These are phyloP conservation scores for Diaporthe vaccinii DNA, from an alignment of 2,329 filamentous ascomycete species.

Conservation along the genomic window DNA sequence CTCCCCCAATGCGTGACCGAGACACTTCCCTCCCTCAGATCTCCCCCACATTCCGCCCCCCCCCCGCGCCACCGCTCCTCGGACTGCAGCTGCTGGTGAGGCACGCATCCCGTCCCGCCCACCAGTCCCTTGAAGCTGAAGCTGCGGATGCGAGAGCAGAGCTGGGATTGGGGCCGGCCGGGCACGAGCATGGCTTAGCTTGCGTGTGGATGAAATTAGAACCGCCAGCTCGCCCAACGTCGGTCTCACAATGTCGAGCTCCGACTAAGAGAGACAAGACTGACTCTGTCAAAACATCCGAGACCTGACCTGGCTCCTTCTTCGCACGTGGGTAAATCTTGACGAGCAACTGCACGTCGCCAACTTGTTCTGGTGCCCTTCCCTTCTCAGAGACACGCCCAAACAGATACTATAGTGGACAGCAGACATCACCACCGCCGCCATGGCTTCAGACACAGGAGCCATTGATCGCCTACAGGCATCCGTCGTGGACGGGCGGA, in stretches of 20 bases:
- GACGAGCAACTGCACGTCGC: background rate
- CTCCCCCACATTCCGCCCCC: constrained; percentile 33
- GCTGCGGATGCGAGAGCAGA: background rate
- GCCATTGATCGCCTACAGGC: constrained; percentile 49
- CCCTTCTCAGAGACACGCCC: background rate
- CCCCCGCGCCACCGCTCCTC: constrained; percentile 16
- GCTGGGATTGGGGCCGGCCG: constrained; percentile 7
- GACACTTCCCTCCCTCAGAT: background rate
- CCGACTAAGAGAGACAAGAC: background rate
- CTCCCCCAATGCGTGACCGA: background rate
- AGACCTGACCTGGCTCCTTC: background rate
- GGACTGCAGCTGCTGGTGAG: background rate
- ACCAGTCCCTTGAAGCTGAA: background rate
- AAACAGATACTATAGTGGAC: background rate
- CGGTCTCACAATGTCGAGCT: background rate
- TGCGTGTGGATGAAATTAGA: constrained; percentile 3
- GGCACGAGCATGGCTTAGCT: background rate
- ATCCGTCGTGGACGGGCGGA: constrained; percentile 54
- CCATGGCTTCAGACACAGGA: constrained; percentile 34
- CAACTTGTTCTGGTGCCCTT: background rate
- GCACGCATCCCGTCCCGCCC: constrained; percentile 2
- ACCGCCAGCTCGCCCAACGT: background rate
- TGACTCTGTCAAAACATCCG: background rate
- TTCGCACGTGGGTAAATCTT: background rate
- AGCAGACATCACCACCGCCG: background rate